Evolutionary conservation across 1,139 yeast genomes (phyloP), one percentile per base, ranked within the genome.

Genomic region (Nadsonia starkeyi-henricii): DNA sequence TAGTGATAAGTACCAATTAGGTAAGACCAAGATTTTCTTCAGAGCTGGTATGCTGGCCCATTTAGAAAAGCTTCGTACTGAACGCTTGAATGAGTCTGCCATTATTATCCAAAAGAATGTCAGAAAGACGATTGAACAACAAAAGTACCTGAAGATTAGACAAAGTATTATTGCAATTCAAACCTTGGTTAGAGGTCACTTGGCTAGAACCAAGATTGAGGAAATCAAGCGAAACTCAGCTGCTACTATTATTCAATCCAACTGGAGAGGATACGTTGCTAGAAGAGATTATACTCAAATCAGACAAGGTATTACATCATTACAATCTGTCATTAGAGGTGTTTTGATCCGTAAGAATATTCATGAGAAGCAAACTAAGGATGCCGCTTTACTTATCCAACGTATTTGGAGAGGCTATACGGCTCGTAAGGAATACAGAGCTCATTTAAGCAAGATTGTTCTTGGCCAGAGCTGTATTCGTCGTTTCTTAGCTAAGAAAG

Each of bases 11-110:
- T 89, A 82, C 63, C 97, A 91, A 67, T 72, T 85, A 54, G 84
- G 84, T 50, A 71, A 71, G 51, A 84, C 96, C 2, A 93, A 93
- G 65, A 73, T 93, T 28, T 93, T 93, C 62, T 88, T 91, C 73
- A 80, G 93, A 56, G 93, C 95, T 58, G 98, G 98, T 49, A 88
- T 91, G 55, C 70, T 93, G 48, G 98, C 96, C 1, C 78, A 79
- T 50, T 70, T 93, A 33, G 98, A 91, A 67, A 86, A 86, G 57
- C 68, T 83, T 58, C 79, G 97, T 64, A 69, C 86, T 23, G 86
- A 82, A 57, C 84, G 86, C 58, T 75, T 88, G 54, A 76, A 76
- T 61, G 75, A 69, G 50, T 81, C 95, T 48, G 96, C 96, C 2
- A 80, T 80, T 21, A 70, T 83, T 67, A 82, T 91, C 55, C 98